Evolutionary conservation across 2,329 filamentous ascomycete genomes (phyloP).

Genomic region (Mycogone perniciosa): DNA sequence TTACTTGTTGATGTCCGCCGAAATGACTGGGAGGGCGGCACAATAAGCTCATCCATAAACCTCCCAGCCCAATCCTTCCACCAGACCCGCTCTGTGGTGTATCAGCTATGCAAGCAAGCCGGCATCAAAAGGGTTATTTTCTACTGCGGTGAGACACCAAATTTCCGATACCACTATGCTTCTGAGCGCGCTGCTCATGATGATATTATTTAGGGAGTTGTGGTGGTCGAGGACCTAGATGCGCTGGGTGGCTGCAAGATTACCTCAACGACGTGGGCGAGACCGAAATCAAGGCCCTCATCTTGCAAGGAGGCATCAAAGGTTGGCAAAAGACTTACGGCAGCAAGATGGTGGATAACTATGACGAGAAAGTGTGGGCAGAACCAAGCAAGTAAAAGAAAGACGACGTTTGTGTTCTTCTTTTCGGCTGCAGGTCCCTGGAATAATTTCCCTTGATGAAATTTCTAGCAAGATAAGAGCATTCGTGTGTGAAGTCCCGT

Average conservation of each 20-base stretch:
- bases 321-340: constrained; percentile 47
- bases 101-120: constrained; percentile 45
- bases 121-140: constrained; percentile 44
- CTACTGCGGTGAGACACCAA: constrained; percentile 42
- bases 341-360: constrained; percentile 43
- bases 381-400: constrained; percentile 19
- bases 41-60: constrained; percentile 52
- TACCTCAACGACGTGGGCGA: constrained; percentile 43
- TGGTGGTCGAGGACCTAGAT: constrained; percentile 43
- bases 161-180: neutral
- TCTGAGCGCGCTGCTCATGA: neutral
- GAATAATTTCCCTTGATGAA: constrained; percentile 20
- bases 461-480: constrained; percentile 24
- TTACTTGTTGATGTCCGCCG: constrained; percentile 49
- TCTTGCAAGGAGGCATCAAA: constrained; percentile 48
- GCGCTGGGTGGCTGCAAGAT: constrained; percentile 51
- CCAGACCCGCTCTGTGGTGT: constrained; percentile 40
- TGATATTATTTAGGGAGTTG: constrained; percentile 38
- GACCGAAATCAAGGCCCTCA: constrained; percentile 37
- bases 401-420: neutral
- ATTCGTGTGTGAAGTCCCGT: constrained; percentile 12
- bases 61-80: constrained; percentile 50
- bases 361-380: constrained; percentile 38
- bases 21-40: constrained; percentile 52
- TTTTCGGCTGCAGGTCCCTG: neutral